Conservation (phyloP, 768 basidiomycete species). For the Cantharellus anzutake region DNA sequence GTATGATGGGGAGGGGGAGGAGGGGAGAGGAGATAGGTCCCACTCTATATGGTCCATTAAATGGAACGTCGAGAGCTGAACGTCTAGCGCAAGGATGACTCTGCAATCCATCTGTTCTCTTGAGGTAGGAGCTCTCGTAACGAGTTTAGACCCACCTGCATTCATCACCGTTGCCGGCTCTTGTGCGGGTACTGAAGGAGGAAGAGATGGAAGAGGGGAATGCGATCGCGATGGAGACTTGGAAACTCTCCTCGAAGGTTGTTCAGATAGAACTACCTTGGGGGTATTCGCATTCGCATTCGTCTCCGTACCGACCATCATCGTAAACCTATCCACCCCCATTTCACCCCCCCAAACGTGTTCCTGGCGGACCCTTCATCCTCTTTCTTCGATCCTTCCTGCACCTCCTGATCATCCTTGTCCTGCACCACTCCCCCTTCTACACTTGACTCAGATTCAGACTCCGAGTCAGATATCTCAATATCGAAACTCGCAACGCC, state of each 20-base stretch:
- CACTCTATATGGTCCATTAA: slow-evolving; percentile 94
- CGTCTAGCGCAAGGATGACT: slow-evolving; percentile 50
- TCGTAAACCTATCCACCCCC: too few relatives aligned
- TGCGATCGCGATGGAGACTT: too few relatives aligned
- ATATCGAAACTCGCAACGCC: slow-evolving; percentile 60
- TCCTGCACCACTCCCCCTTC: slow-evolving; percentile 5
- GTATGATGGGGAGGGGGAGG: neutral
- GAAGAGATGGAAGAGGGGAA: too few relatives aligned
- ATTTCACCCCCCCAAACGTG: too few relatives aligned
- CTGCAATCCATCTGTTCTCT: slow-evolving; percentile 19
- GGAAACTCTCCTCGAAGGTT: too few relatives aligned
- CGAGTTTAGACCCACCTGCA: neutral
- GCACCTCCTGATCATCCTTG: neutral
- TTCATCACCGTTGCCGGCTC: neutral
- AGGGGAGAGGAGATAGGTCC: slow-evolving; percentile 73
- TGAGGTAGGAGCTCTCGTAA: neutral
- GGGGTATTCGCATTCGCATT: too few relatives aligned
- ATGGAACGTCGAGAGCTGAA: slow-evolving; percentile 84
- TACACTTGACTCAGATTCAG: too few relatives aligned
- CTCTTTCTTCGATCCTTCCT: too few relatives aligned
- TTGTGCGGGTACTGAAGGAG: neutral
- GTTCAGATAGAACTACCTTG: too few relatives aligned
- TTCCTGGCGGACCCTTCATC: too few relatives aligned
- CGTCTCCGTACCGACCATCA: too few relatives aligned
- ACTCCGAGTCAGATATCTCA: slow-evolving; percentile 10